Evolutionary conservation across 2,329 filamentous ascomycete genomes (phyloP).

Genomic region (Nigrospora oryzae): DNA sequence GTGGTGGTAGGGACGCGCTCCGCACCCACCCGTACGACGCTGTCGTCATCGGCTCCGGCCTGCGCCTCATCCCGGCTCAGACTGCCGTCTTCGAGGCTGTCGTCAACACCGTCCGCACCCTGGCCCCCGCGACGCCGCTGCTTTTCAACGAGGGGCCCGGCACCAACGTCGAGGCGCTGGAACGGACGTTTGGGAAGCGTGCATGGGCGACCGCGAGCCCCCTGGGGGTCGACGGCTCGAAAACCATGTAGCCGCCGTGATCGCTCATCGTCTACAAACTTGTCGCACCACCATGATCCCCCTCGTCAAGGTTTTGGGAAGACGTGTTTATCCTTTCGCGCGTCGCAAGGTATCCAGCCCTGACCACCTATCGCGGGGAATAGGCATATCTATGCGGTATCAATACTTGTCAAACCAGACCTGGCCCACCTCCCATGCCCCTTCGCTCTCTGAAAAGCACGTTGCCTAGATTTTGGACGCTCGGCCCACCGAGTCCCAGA

Average conservation of each 20-base stretch:
- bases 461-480: neutral
- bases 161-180: constrained; percentile 2
- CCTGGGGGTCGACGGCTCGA: too few species aligned
- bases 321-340: too few species aligned
- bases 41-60: constrained; percentile 10
- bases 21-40: constrained; percentile 6
- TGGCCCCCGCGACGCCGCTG: constrained; percentile 5
- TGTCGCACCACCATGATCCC: too few species aligned
- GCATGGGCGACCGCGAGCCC: too few species aligned
- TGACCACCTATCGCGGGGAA: neutral
- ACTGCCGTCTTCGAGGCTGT: constrained; percentile 10
- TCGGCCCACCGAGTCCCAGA: neutral
- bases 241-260: too few species aligned
- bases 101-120: constrained; percentile 7
- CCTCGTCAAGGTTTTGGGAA: too few species aligned
- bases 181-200: neutral
- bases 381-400: neutral
- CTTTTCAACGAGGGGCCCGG: constrained; percentile 9
- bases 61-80: constrained; percentile 6
- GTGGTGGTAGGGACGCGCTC: neutral
- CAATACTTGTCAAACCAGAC: neutral
- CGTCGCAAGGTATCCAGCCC: neutral
- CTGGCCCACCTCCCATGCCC: too few species aligned
- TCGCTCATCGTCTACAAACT: too few species aligned
- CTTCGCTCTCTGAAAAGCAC: neutral